phyloP scores from a whole-genome alignment of 1,284 basidiomycete species.

The Malassezia psittaci region DNA sequence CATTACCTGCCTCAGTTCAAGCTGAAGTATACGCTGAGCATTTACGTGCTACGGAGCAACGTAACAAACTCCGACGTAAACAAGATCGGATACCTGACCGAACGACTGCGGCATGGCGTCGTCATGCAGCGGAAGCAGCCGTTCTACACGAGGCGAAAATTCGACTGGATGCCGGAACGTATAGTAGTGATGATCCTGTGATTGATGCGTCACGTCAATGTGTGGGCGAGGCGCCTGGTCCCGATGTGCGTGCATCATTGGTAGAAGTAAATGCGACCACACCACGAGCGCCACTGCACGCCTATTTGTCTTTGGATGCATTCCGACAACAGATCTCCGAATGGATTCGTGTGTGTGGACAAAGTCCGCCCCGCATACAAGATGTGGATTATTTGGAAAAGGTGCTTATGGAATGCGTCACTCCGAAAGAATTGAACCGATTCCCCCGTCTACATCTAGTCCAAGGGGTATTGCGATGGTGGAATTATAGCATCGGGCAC shows the following conservation, averaged over 20 bases:
- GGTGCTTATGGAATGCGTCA: slow-evolving; percentile 10
- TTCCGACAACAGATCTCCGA: slow-evolving; percentile 17
- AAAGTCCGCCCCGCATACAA: slow-evolving; percentile 19
- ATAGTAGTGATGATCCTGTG: slow-evolving; percentile 12
- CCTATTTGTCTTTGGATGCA: not conserved
- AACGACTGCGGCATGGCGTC: slow-evolving; percentile 20
- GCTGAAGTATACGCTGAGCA: slow-evolving; percentile 22
- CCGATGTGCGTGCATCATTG: slow-evolving; percentile 14
- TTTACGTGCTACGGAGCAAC: slow-evolving; percentile 17
- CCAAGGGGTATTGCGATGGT: not conserved
- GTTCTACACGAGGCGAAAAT: slow-evolving; percentile 11
- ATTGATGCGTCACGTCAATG: slow-evolving; percentile 5
- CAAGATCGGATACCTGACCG: slow-evolving; percentile 14
- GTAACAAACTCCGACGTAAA: slow-evolving; percentile 17
- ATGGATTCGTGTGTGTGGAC: slow-evolving; percentile 24
- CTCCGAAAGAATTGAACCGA: not conserved
- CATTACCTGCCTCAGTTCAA: slow-evolving; percentile 30
- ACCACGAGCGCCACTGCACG: not conserved
- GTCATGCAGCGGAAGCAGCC: slow-evolving; percentile 22
- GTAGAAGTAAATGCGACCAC: slow-evolving; percentile 4
- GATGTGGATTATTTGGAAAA: slow-evolving; percentile 24
- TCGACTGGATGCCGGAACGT: slow-evolving; percentile 7
- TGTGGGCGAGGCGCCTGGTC: not conserved
- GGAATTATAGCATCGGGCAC: too few relatives aligned
- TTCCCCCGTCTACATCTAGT: too few relatives aligned